These are phyloP conservation scores for Artemisia annua DNA, from an alignment of 129 eudicot genomes.

Conservation along the genomic window DNA sequence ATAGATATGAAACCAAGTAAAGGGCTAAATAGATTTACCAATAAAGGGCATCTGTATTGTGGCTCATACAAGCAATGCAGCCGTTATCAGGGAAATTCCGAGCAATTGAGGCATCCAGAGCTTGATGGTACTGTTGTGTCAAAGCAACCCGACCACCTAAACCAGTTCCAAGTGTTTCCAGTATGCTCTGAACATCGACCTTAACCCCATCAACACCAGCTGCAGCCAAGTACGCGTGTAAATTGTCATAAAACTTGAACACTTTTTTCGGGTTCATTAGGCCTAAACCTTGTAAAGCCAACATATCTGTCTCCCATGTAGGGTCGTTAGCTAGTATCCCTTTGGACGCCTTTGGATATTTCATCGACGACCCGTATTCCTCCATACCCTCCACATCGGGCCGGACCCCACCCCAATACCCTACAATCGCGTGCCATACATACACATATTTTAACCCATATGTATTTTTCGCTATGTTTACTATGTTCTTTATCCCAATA, in stretches of 20 bases:
- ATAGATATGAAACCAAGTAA: not conserved
- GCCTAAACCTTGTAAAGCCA: slow-evolving; percentile 69
- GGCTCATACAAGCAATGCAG: slow-evolving; percentile 84
- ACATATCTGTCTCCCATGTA: slow-evolving; percentile 58
- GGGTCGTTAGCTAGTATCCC: slow-evolving; percentile 82
- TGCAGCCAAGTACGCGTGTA: slow-evolving; percentile 62
- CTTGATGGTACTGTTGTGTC: slow-evolving; percentile 71
- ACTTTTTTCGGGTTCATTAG: slow-evolving; percentile 67
- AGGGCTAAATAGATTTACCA: slow-evolving; percentile 42
- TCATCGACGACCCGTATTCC: slow-evolving; percentile 57
- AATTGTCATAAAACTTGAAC: slow-evolving; percentile 58
- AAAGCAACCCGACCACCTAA: slow-evolving; percentile 78
- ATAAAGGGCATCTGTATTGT: slow-evolving; percentile 73
- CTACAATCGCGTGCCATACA: slow-evolving; percentile 82
- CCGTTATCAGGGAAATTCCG: slow-evolving; percentile 76
- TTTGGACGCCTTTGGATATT: slow-evolving; percentile 55
- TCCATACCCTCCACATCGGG: slow-evolving; percentile 76
- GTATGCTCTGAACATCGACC: slow-evolving; percentile 69
- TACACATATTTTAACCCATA: slow-evolving; percentile 71
- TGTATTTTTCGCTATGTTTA: slow-evolving; percentile 52
- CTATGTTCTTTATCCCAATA: slow-evolving; percentile 68
- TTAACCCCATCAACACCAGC: slow-evolving; percentile 88
- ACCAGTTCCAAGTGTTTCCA: slow-evolving; percentile 84
- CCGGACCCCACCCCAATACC: slow-evolving; percentile 87
- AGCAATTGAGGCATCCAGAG: slow-evolving; percentile 74